These are phyloP conservation scores for Scleroderma citrinum DNA, from an alignment of 768 basidiomycete genomes.

Conservation along the genomic window DNA sequence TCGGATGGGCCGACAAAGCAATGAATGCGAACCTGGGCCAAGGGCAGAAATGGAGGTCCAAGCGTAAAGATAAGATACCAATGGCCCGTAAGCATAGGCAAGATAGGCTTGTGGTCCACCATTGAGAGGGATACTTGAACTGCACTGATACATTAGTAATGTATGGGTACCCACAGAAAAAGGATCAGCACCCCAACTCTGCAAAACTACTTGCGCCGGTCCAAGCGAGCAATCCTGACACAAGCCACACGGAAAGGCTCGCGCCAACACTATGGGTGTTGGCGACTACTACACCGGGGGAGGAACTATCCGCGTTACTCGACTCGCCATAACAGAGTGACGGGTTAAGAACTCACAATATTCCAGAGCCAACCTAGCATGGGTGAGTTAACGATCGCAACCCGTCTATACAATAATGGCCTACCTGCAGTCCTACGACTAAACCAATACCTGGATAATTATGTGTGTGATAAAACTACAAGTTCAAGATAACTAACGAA, in stretches of 20 bases:
- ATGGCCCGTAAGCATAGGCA: conserved; percentile 81
- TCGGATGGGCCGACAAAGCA: neutral
- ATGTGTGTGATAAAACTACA: conserved; percentile 5
- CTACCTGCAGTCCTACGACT: conserved; percentile 75
- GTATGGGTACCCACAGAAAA: neutral
- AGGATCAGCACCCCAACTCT: conserved; percentile 67
- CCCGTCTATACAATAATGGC: conserved; percentile 4
- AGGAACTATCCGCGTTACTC: conserved; percentile 50
- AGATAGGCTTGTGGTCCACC: conserved; percentile 75
- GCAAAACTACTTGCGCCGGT: conserved; percentile 94
- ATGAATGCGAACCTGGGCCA: conserved; percentile 57
- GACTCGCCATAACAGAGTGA: neutral
- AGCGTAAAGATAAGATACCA: conserved; percentile 85
- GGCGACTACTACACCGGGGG: conserved; percentile 86
- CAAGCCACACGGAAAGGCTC: conserved; percentile 79
- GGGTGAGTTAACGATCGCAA: conserved; percentile 1
- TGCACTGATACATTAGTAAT: conserved; percentile 1
- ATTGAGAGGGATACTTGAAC: conserved; percentile 33
- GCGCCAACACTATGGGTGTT: conserved; percentile 88
- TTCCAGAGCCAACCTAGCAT: conserved; percentile 80
- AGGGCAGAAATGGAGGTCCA: conserved; percentile 92
- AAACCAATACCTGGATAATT: conserved; percentile 71
- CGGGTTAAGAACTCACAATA: conserved; percentile 55
- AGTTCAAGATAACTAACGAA: neutral
- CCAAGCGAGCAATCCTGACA: conserved; percentile 84